Evolutionary conservation across 768 basidiomycete species (phyloP).

Genomic region (Gautieria morchelliformis): DNA sequence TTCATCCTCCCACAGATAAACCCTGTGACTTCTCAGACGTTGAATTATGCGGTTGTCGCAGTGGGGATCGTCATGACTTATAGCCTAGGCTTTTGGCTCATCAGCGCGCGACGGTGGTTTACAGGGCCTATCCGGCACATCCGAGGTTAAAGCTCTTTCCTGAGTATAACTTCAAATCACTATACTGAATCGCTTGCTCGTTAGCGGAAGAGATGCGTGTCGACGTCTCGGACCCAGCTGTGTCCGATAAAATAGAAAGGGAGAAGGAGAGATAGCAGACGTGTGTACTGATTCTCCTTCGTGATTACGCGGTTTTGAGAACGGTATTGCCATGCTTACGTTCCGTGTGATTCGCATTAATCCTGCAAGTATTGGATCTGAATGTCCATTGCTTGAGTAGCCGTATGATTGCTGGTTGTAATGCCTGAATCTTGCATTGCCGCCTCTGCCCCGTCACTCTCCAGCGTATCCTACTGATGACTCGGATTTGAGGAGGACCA

Average conservation of each 20-base stretch:
- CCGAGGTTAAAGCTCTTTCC: slow-evolving; percentile 28
- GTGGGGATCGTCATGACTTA: slow-evolving; percentile 63
- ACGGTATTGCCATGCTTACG: no score
- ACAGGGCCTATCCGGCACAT: slow-evolving; percentile 62
- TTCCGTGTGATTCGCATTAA: no score
- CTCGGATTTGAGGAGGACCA: no score
- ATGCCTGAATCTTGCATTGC: no score
- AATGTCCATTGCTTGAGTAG: no score
- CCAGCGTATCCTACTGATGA: no score
- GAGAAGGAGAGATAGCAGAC: slow-evolving; percentile 1
- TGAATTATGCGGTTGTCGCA: slow-evolving; percentile 70
- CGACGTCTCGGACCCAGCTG: slow-evolving; percentile 34
- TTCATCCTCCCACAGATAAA: slow-evolving; percentile 67
- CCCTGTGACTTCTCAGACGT: slow-evolving; percentile 59
- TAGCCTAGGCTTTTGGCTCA: slow-evolving; percentile 57
- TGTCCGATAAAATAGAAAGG: slow-evolving; percentile 13
- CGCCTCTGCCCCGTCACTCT: no score
- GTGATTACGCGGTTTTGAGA: no score
- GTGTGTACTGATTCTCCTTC: no score
- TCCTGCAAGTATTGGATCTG: no score
- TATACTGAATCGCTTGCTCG: neutral
- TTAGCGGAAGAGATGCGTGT: slow-evolving; percentile 42
- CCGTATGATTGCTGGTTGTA: no score
- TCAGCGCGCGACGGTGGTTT: slow-evolving; percentile 69
- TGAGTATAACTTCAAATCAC: neutral